Evolutionary conservation across 192 early-diverging fungal species (phyloP).

Genomic region (Geranomyces michiganensis): DNA sequence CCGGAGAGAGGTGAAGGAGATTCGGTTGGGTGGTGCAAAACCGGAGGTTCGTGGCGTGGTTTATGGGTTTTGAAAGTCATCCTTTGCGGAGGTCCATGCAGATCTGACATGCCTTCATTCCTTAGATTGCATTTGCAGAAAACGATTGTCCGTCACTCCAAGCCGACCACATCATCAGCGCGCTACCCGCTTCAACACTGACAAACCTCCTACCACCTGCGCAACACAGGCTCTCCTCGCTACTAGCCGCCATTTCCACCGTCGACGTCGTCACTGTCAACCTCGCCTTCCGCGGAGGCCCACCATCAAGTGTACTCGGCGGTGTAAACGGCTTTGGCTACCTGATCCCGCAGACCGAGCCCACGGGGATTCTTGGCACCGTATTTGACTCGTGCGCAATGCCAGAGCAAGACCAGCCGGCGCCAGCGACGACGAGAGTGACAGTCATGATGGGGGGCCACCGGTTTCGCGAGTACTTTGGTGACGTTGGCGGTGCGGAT

Average conservation of each 20-base stretch:
- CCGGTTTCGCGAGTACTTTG: constrained; percentile 65
- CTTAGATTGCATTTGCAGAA: neutral
- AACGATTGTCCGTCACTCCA: constrained; percentile 1
- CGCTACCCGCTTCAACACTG: constrained; percentile 65
- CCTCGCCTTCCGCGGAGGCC: constrained; percentile 59
- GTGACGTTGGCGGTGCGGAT: constrained; percentile 31
- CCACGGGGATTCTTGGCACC: constrained; percentile 67
- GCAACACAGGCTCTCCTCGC: constrained; percentile 19
- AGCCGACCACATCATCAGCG: constrained; percentile 66
- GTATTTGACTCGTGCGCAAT: constrained; percentile 87
- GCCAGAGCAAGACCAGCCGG: constrained; percentile 53
- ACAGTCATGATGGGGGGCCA: constrained; percentile 94
- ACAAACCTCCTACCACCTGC: constrained; percentile 43
- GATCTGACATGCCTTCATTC: no score
- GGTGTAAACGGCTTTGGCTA: constrained; percentile 86
- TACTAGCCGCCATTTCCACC: constrained; percentile 65
- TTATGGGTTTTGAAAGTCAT: no score
- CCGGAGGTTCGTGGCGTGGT: no score
- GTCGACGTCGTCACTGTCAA: constrained; percentile 87
- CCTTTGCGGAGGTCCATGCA: no score
- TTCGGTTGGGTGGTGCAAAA: constrained; percentile 35
- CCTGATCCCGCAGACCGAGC: constrained; percentile 74
- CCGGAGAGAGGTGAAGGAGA: constrained; percentile 46
- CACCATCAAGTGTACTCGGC: constrained; percentile 46
- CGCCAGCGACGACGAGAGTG: constrained; percentile 53